Evolutionary conservation across 2,329 filamentous ascomycete genomes (phyloP).

Genomic region (Colletotrichum sp.): DNA sequence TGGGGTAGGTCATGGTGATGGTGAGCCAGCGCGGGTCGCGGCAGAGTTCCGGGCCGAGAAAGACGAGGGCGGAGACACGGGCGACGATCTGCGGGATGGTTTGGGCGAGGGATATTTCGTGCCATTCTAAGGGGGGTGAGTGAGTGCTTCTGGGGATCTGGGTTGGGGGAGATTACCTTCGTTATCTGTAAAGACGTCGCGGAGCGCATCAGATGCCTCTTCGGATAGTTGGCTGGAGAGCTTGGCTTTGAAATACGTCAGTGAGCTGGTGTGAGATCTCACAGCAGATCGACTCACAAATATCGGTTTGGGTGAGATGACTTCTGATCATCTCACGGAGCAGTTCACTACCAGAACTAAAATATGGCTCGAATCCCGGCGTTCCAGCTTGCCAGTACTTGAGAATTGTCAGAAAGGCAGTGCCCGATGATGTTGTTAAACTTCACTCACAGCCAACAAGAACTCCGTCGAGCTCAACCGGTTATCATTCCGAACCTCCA

Average conservation of each 20-base stretch:
- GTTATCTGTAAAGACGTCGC: not conserved
- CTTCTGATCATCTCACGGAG: constrained; percentile 1
- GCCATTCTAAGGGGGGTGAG: constrained; percentile 24
- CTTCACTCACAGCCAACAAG: not conserved
- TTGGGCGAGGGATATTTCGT: not conserved
- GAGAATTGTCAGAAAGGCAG: not conserved
- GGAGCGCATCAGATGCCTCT: not conserved
- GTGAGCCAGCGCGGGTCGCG: constrained; percentile 52
- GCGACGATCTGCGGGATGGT: constrained; percentile 39
- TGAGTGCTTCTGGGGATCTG: too few relatives aligned
- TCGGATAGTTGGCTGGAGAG: not conserved
- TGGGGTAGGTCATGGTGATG: constrained; percentile 45
- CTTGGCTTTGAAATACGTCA: not conserved
- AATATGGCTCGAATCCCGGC: not conserved
- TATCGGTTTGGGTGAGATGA: not conserved
- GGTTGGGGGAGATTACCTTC: not conserved
- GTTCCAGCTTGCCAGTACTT: constrained; percentile 13
- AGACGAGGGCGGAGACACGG: constrained; percentile 53
- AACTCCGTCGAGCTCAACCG: constrained; percentile 5
- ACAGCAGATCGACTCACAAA: not conserved
- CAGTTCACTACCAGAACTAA: constrained; percentile 5
- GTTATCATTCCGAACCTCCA: not conserved
- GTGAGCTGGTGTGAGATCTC: not conserved
- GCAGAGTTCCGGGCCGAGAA: constrained; percentile 49
- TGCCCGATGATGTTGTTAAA: too few relatives aligned